phyloP scores from a whole-genome alignment of 129 eudicot species.

The Flaveria sonorensis region DNA sequence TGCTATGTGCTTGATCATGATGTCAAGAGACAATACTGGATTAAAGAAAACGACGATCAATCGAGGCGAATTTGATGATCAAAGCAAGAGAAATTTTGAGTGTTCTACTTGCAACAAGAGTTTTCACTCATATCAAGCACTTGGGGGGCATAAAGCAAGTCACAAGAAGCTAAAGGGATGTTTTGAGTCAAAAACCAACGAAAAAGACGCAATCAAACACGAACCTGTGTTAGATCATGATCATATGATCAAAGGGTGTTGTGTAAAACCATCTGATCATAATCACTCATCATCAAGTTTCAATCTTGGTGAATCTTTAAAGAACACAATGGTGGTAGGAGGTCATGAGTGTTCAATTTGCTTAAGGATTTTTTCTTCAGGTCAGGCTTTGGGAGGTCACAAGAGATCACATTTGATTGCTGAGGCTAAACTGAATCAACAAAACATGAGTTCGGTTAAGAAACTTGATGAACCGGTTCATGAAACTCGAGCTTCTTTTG shows the following conservation, averaged over 20 bases:
- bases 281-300: slow-evolving; percentile 28
- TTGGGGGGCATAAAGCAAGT: slow-evolving; percentile 96
- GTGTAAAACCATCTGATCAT: slow-evolving; percentile 30
- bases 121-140: slow-evolving; percentile 86
- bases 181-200: slow-evolving; percentile 40
- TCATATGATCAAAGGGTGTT: slow-evolving; percentile 16
- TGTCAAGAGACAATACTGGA: slow-evolving; percentile 54
- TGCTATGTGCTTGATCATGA: slow-evolving; percentile 83
- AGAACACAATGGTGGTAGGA: slow-evolving; percentile 39
- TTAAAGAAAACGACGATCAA: slow-evolving; percentile 23
- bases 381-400: slow-evolving; percentile 98
- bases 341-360: slow-evolving; percentile 85
- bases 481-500: slow-evolving; percentile 67
- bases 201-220: slow-evolving; percentile 25
- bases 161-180: slow-evolving; percentile 76
- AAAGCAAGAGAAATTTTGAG: slow-evolving; percentile 51
- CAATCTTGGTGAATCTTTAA: slow-evolving; percentile 37
- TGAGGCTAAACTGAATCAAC: slow-evolving; percentile 58
- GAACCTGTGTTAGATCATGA: slow-evolving; percentile 32
- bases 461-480: slow-evolving; percentile 39
- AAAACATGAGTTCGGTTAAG: slow-evolving; percentile 12
- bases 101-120: slow-evolving; percentile 76
- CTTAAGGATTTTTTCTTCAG: slow-evolving; percentile 73
- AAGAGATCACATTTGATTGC: slow-evolving; percentile 81
- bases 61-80: slow-evolving; percentile 25